These are phyloP conservation scores for Candida sojae DNA, from an alignment of 1,139 yeast genomes.

Conservation along the genomic window DNA sequence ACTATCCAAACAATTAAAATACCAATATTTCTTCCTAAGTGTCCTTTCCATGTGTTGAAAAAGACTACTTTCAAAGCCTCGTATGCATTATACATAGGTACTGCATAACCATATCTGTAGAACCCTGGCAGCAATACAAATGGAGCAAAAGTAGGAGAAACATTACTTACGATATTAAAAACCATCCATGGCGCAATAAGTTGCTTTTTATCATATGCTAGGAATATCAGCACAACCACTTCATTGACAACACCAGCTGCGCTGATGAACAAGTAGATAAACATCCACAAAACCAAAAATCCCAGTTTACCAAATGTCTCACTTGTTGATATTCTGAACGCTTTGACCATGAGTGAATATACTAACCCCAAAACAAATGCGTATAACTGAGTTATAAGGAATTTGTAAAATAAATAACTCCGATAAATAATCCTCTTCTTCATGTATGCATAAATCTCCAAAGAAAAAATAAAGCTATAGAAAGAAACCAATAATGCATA, in stretches of 20 bases:
- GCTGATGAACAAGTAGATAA: constrained; percentile 57
- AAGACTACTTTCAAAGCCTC: constrained; percentile 59
- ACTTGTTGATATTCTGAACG: constrained; percentile 57
- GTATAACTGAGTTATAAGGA: constrained; percentile 46
- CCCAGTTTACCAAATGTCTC: constrained; percentile 57
- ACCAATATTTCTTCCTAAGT: constrained; percentile 60
- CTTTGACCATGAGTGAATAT: constrained; percentile 59
- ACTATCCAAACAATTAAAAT: constrained; percentile 61
- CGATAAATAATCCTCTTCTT: constrained; percentile 34
- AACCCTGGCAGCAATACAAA: constrained; percentile 53
- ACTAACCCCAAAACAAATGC: constrained; percentile 56
- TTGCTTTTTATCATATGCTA: constrained; percentile 45
- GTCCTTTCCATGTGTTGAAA: constrained; percentile 55
- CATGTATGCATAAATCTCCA: constrained; percentile 25
- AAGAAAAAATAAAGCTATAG: constrained; percentile 32
- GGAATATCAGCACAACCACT: constrained; percentile 49
- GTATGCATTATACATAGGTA: constrained; percentile 64
- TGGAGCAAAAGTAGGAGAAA: constrained; percentile 64
- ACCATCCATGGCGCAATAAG: constrained; percentile 63
- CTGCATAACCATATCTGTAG: constrained; percentile 63
- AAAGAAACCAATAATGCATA: constrained; percentile 36
- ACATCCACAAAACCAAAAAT: constrained; percentile 51
- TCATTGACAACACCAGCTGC: constrained; percentile 70
- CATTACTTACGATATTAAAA: constrained; percentile 58
- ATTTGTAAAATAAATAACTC: constrained; percentile 52